Evolutionary conservation across 306 rosid species (phyloP).

Genomic region (Vicia faba): DNA sequence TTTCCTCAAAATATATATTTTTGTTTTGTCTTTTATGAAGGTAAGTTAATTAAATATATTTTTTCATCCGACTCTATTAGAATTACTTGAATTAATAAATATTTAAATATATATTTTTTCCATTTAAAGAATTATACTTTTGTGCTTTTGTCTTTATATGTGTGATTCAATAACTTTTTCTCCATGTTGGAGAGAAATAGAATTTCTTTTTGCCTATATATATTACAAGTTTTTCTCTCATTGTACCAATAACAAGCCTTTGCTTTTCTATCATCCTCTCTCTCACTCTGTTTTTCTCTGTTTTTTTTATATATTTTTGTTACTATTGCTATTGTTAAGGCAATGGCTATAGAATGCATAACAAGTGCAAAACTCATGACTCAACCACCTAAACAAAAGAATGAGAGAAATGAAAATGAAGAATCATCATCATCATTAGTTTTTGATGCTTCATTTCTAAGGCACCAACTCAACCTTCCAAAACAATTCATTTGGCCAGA

Average conservation of each 20-base stretch:
- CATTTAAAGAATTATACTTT: conserved; percentile 4
- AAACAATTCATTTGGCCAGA: conserved; percentile 93
- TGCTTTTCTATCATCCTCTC: conserved; percentile 71
- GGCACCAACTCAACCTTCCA: conserved; percentile 57
- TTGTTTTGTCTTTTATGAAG: neutral
- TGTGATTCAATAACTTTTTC: neutral
- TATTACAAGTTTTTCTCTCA: conserved; percentile 52
- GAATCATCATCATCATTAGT: conserved; percentile 43
- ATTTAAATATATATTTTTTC: neutral
- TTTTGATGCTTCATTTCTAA: conserved; percentile 71
- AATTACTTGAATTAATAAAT: neutral
- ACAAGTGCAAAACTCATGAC: conserved; percentile 44
- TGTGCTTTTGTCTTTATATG: neutral
- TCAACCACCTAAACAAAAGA: conserved; percentile 35
- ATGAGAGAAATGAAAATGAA: conserved; percentile 37
- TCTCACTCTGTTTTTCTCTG: conserved; percentile 10
- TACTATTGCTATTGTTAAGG: conserved; percentile 34
- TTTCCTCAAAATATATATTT: neutral
- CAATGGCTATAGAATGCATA: conserved; percentile 72
- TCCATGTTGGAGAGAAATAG: neutral
- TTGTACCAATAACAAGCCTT: conserved; percentile 60
- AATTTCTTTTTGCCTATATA: conserved; percentile 43
- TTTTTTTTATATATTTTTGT: neutral
- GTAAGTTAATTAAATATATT: neutral
- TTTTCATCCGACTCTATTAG: neutral